Evolutionary conservation across 2,329 filamentous ascomycete species (phyloP), one percentile per base, ranked within the genome.

Genomic region (Lasiodiplodia sp.): DNA sequence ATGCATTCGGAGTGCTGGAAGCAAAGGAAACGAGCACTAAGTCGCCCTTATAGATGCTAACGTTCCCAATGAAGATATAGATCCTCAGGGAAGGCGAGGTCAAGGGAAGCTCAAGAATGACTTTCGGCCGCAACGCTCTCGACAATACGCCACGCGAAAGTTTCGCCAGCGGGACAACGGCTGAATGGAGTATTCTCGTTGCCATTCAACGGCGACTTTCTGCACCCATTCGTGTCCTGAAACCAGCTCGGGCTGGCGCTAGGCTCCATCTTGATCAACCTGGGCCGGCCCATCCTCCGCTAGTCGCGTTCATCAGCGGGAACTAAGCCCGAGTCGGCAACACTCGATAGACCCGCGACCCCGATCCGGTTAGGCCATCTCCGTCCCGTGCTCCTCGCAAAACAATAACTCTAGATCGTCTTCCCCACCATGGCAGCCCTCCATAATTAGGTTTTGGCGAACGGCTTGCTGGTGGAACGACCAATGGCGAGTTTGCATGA

Each of bases 181-280:
- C 44, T 57, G 4, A 37, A 21, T n/a, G 55, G n/a, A 56, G 25
- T 56, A 31, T 56, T 3, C 31, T 34, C 31, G 25, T 37, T 47
- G 44, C 44, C 12, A n/a, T 10, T 31, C 6, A 14, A 12, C 7
- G 8, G 31, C 53, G 21, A 37, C 8, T 7, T 28, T 57, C 55
- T 8, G 23, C 51, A 53, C 18, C 53, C 11, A 14, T 60, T 60
- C 57, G 38, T 47, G 37, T 31, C 18, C 38, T 31, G 57, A 47
- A 60, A 47, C 57, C 31, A 14, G 37, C 18, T 60, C n/a, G 14
- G 14, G 57, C 57, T 47, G 38, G 21, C 57, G 38, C 57, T 60
- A 60, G n/a, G 37, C 57, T 47, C 4, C 44, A 38, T 44, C 37
- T 31, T 14, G 16, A 60, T 47, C 38, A 28, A 14, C 57, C n/a